Percentiles rank a stretch among this genome's conserved stretches.
phyloP scores from a whole-genome alignment of 2,329 filamentous ascomycete species.

The Penicillium sp. region DNA sequence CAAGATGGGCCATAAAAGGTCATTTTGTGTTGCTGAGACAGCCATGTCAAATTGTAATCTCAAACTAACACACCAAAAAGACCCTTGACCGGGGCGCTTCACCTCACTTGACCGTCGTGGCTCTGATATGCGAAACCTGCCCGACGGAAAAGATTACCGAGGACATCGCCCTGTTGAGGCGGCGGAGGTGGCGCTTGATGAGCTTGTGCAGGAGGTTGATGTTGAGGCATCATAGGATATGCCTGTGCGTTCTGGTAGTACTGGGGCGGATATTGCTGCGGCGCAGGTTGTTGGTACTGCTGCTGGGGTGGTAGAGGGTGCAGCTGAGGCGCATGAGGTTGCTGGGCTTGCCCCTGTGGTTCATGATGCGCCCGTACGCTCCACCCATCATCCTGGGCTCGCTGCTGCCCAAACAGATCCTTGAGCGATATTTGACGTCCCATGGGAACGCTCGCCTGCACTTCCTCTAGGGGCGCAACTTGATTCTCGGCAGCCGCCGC shows the following conservation, averaged over 20 bases:
- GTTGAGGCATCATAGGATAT: slow-evolving; percentile 1
- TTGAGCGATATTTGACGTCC: slow-evolving; percentile 49
- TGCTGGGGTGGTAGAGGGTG: not conserved
- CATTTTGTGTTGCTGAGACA: no score
- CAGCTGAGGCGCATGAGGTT: slow-evolving; percentile 7
- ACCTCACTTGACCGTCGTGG: slow-evolving; percentile 12
- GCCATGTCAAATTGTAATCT: not conserved
- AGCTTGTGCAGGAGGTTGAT: not conserved
- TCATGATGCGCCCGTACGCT: slow-evolving; percentile 44
- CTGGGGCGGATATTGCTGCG: slow-evolving; percentile 10
- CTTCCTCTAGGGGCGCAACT: slow-evolving; percentile 31
- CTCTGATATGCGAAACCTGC: slow-evolving; percentile 34
- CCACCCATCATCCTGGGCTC: slow-evolving; percentile 47
- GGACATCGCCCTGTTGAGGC: slow-evolving; percentile 28
- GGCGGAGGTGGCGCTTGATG: slow-evolving; percentile 9
- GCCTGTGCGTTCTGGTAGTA: slow-evolving; percentile 5
- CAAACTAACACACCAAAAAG: not conserved
- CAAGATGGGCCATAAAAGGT: no score
- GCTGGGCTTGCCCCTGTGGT: not conserved
- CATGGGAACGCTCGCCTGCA: slow-evolving; percentile 42
- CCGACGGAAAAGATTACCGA: slow-evolving; percentile 40
- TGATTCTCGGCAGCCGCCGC: slow-evolving; percentile 25
- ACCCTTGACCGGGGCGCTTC: not conserved
- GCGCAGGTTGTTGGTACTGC: slow-evolving; percentile 3
- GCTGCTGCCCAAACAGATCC: slow-evolving; percentile 52